phyloP scores from a whole-genome alignment of 208 protist species.

The Crithidia expoeki region DNA sequence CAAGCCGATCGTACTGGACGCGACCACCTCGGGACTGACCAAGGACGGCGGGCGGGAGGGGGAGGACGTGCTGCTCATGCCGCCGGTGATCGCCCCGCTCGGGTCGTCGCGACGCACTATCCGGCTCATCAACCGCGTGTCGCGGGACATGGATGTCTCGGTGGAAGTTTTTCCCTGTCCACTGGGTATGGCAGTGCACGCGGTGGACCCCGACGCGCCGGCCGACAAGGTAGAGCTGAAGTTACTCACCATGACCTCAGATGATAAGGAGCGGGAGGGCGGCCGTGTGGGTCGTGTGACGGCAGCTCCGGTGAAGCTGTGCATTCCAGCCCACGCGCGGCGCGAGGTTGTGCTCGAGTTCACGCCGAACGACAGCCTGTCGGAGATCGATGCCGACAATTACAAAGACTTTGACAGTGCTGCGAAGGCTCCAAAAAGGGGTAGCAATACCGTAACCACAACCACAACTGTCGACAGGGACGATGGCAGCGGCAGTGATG shows the following conservation, averaged over 20 bases:
- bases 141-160: slow-evolving; percentile 81
- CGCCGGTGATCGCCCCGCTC: slow-evolving; percentile 80
- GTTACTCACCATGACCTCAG: slow-evolving; percentile 50
- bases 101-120: slow-evolving; percentile 72
- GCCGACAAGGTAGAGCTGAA: slow-evolving; percentile 66
- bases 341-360: slow-evolving; percentile 82
- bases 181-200: slow-evolving; percentile 68
- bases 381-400: slow-evolving; percentile 21
- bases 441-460: not conserved
- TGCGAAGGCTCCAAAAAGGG: not conserved
- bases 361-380: slow-evolving; percentile 51
- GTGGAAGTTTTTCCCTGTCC: slow-evolving; percentile 69
- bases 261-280: slow-evolving; percentile 39
- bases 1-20: slow-evolving; percentile 81
- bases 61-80: slow-evolving; percentile 83
- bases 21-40: slow-evolving; percentile 76
- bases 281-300: slow-evolving; percentile 50
- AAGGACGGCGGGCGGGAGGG: slow-evolving; percentile 43
- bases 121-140: slow-evolving; percentile 81
- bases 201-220: slow-evolving; percentile 67
- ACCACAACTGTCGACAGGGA: slow-evolving; percentile 22
- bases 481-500: slow-evolving; percentile 26
- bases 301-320: slow-evolving; percentile 58
- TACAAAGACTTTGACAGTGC: not conserved
- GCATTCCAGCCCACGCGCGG: slow-evolving; percentile 67